Percentiles rank a stretch among this genome's conserved stretches.
These are phyloP conservation scores for Boletellus sp. DNA, from an alignment of 768 basidiomycete genomes.

Conservation along the genomic window DNA sequence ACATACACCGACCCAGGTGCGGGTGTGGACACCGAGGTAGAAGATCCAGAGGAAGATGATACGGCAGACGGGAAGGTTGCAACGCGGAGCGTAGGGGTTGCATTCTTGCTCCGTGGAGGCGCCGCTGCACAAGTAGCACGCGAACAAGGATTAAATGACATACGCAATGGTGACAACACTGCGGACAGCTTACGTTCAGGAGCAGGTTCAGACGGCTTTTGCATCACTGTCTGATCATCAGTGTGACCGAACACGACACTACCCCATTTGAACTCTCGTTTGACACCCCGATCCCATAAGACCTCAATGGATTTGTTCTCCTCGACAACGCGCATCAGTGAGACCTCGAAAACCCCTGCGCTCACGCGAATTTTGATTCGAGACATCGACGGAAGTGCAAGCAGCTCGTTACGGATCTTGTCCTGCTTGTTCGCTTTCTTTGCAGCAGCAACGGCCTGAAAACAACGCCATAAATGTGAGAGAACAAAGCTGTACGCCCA, in stretches of 20 bases:
- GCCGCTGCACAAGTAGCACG: slow-evolving; percentile 12
- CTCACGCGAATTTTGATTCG: slow-evolving; percentile 83
- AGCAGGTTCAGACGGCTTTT: slow-evolving; percentile 62
- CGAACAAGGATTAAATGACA: slow-evolving; percentile 7
- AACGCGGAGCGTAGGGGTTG: slow-evolving; percentile 19
- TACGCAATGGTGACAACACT: background rate
- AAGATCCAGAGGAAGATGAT: slow-evolving; percentile 21
- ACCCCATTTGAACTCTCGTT: slow-evolving; percentile 80
- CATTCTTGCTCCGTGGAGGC: slow-evolving; percentile 10
- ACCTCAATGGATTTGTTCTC: slow-evolving; percentile 73
- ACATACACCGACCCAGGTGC: slow-evolving; percentile 20
- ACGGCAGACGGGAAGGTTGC: slow-evolving; percentile 22
- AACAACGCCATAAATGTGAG: background rate
- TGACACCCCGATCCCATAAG: slow-evolving; percentile 71
- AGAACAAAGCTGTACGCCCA: background rate
- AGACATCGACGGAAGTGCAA: slow-evolving; percentile 65
- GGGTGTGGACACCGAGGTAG: slow-evolving; percentile 16
- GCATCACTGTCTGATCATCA: slow-evolving; percentile 60
- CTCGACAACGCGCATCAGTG: slow-evolving; percentile 65
- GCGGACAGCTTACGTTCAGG: slow-evolving; percentile 40
- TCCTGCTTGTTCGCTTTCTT: slow-evolving; percentile 75
- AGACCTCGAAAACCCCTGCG: slow-evolving; percentile 84
- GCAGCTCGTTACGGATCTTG: slow-evolving; percentile 64
- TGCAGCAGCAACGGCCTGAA: slow-evolving; percentile 66
- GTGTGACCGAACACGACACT: slow-evolving; percentile 75